These are phyloP conservation scores for Hericium rajendrae DNA, from an alignment of 768 basidiomycete species.

Conservation along the genomic window DNA sequence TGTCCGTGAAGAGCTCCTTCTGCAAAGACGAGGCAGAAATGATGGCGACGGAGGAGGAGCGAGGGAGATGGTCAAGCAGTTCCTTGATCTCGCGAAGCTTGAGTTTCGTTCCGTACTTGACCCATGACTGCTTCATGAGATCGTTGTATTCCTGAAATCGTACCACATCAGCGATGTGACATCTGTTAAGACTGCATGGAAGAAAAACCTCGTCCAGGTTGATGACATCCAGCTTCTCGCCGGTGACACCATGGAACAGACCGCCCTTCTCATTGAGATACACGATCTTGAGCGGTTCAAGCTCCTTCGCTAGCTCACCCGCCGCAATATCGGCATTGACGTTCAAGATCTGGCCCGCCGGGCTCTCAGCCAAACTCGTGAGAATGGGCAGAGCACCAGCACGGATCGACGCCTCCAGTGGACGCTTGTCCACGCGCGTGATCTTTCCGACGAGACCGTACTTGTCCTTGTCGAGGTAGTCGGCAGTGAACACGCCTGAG, in stretches of 20 bases:
- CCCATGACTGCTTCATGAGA: slow-evolving; percentile 98
- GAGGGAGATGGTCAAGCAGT: slow-evolving; percentile 93
- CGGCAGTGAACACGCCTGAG: slow-evolving; percentile 94
- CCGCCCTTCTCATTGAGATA: slow-evolving; percentile 98
- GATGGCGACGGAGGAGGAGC: slow-evolving; percentile 96
- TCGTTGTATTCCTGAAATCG: slow-evolving; percentile 76
- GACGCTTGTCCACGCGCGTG: slow-evolving; percentile 89
- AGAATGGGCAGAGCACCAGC: slow-evolving; percentile 95
- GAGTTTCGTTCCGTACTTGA: slow-evolving; percentile 97
- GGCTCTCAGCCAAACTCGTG: slow-evolving; percentile 87
- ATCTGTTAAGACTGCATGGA: not conserved
- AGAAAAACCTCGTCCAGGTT: slow-evolving; percentile 84
- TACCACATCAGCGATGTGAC: not conserved
- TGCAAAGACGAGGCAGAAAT: slow-evolving; percentile 89
- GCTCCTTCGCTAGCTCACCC: slow-evolving; percentile 93
- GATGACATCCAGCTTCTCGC: slow-evolving; percentile 92
- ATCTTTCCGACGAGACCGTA: slow-evolving; percentile 96
- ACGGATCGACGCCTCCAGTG: slow-evolving; percentile 92
- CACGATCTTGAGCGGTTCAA: slow-evolving; percentile 98
- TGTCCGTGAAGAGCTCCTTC: slow-evolving; percentile 98
- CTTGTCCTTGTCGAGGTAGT: slow-evolving; percentile 90
- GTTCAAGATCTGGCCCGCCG: slow-evolving; percentile 96
- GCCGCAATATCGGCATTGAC: slow-evolving; percentile 99
- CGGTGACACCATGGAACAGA: slow-evolving; percentile 93
- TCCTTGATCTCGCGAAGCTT: slow-evolving; percentile 99